A percentile compares a stretch with the other conserved stretches of the same genome.
These are phyloP conservation scores for Pestalotiopsis sp. DNA, from an alignment of 2,329 filamentous ascomycete genomes.

Conservation along the genomic window DNA sequence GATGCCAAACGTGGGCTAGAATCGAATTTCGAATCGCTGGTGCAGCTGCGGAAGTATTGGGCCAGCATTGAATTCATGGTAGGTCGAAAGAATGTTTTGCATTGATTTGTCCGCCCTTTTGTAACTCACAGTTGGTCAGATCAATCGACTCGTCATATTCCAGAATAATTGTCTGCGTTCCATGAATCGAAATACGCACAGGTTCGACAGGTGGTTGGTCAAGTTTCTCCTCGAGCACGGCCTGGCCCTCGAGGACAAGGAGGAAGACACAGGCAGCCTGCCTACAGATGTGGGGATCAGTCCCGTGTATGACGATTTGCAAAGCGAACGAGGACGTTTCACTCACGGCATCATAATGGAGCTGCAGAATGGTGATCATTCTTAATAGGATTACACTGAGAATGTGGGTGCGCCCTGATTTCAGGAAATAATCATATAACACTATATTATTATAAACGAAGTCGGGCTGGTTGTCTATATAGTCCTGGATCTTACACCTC, in stretches of 20 bases:
- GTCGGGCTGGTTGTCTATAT: background rate
- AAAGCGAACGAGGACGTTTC: background rate
- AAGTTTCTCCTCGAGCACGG: constrained; percentile 41
- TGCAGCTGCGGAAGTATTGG: constrained; percentile 33
- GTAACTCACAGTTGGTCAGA: constrained; percentile 20
- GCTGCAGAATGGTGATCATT: background rate
- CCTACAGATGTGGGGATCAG: background rate
- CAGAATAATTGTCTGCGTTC: constrained; percentile 32
- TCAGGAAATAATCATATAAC: background rate
- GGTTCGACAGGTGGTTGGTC: constrained; percentile 50
- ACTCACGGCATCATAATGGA: constrained; percentile 4
- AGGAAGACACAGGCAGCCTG: constrained; percentile 28
- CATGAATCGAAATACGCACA: constrained; percentile 27
- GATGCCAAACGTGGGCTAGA: constrained; percentile 26
- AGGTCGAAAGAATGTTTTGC: background rate
- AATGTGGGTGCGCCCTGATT: background rate
- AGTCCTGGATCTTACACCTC: background rate
- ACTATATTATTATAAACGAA: too few relatives aligned
- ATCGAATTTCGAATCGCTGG: constrained; percentile 32
- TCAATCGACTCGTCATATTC: constrained; percentile 34
- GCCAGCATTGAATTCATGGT: constrained; percentile 36
- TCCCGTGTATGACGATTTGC: background rate
- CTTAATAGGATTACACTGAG: background rate
- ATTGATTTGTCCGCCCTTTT: background rate
- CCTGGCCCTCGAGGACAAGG: constrained; percentile 30